These are phyloP conservation scores for Metschnikowia gelsemii DNA, from an alignment of 805 yeast species.

Conservation along the genomic window DNA sequence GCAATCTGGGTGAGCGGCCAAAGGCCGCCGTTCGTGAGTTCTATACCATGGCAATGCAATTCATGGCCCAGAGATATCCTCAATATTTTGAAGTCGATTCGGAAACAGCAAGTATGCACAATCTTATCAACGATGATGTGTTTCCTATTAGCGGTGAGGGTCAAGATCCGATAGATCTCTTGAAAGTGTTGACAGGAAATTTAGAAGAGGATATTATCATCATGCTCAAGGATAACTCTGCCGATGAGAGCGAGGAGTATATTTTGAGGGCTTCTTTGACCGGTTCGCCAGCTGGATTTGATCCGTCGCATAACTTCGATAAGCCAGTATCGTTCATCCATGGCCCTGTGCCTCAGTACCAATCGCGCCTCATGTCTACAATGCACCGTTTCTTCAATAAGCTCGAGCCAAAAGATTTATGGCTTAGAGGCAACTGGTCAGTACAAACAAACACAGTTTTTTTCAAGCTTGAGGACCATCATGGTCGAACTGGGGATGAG, in stretches of 20 bases:
- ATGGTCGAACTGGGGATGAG: slow-evolving; percentile 36
- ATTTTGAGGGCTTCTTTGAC: slow-evolving; percentile 54
- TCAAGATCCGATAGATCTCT: slow-evolving; percentile 23
- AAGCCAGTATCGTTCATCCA: slow-evolving; percentile 61
- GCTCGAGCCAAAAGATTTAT: slow-evolving; percentile 51
- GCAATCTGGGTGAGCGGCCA: slow-evolving; percentile 22
- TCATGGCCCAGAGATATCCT: slow-evolving; percentile 51
- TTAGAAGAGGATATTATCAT: slow-evolving; percentile 67
- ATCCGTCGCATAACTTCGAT: slow-evolving; percentile 54
- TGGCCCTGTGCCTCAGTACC: slow-evolving; percentile 70
- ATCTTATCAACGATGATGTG: slow-evolving; percentile 41
- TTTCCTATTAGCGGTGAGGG: slow-evolving; percentile 29
- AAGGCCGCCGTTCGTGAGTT: slow-evolving; percentile 47
- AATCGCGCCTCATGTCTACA: slow-evolving; percentile 51
- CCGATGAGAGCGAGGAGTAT: slow-evolving; percentile 52
- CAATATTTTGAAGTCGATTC: slow-evolving; percentile 41
- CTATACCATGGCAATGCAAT: slow-evolving; percentile 43
- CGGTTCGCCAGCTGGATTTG: slow-evolving; percentile 73
- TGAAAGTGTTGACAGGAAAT: slow-evolving; percentile 30
- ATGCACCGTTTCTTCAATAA: slow-evolving; percentile 68
- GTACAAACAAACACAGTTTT: slow-evolving; percentile 58
- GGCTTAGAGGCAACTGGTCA: slow-evolving; percentile 69
- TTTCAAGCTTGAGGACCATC: slow-evolving; percentile 47
- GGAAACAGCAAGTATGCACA: slow-evolving; percentile 26
- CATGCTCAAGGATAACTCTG: slow-evolving; percentile 42